Conservation (phyloP, 176 grass and related monocot species). For the Neostapfia colusana region DNA sequence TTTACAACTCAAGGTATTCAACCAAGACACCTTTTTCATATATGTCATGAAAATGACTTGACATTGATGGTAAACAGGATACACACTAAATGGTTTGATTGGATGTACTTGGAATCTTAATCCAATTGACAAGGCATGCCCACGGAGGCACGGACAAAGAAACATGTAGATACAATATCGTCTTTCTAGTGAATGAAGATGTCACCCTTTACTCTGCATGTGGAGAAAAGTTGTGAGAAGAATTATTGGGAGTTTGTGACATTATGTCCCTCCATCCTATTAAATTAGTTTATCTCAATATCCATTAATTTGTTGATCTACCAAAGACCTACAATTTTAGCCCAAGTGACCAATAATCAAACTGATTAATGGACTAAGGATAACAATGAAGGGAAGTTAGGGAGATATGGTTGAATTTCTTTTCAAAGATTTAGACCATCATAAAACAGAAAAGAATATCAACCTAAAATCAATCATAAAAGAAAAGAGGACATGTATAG, state of each 20-base stretch:
- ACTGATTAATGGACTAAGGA: not conserved
- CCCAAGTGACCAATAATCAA: not conserved
- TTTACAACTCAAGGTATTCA: not conserved
- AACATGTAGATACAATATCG: not conserved
- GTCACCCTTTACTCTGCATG: not conserved
- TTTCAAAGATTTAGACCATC: slow-evolving; percentile 22
- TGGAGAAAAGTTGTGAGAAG: slow-evolving; percentile 12
- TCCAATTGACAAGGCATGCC: not conserved
- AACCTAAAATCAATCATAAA: not conserved
- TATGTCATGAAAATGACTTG: not conserved
- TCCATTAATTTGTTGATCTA: slow-evolving; percentile 7
- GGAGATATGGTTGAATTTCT: slow-evolving; percentile 8
- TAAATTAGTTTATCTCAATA: not conserved
- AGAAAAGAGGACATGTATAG: not conserved
- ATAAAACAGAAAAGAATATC: not conserved
- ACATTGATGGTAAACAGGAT: not conserved
- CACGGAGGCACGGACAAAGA: not conserved
- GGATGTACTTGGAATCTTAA: slow-evolving; percentile 14
- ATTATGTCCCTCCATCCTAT: slow-evolving; percentile 17
- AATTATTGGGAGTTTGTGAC: not conserved
- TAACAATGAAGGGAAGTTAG: not conserved
- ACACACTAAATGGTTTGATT: not conserved
- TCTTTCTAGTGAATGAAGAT: not conserved
- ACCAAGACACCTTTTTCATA: not conserved
- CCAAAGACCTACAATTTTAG: slow-evolving; percentile 15